Base-by-base conservation (phyloP, 306 rosid species). In the Prinsepia uniflora region DNA sequence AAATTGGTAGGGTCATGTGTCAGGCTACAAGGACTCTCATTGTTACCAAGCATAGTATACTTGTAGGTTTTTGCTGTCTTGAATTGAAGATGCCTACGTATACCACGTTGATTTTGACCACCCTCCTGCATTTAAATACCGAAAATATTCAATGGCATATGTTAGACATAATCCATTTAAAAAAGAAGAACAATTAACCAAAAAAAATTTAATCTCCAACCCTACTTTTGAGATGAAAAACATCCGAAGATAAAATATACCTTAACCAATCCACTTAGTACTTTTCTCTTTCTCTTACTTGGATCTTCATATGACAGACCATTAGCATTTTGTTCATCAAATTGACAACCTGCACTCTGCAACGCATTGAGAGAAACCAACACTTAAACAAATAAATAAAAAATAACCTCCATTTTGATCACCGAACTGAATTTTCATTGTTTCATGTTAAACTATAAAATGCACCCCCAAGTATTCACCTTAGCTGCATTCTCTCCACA, bases 61-160 rank as follows among this genome's bases (percentile, higher is more conserved):
- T 65, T 58, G 40, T 50, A 10, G 18, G 44, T 56, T 69, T 60
- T 17, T 20, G 70, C 64, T 42, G 57, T 61, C 57, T 71, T 76
- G 5, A 80, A 80, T 65, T 70, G 83, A 30, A 80, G 80, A 64
- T 70, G 73, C 73, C 76, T 75, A 17, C 77, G 73, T 14, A 52
- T 56, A 50, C 73, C 61, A 19, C 67, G 72, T 58, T 63, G 72
- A 44, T 48, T 50, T 44, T 74, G 54, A 59, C 20, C 67, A 56
- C 22, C 17, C 44, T 24, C 70, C 82, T 67, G 54, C 46, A 63
- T 58, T 54, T 41, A 12, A 53, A 42, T n/a, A 69, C 14, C 42
- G 2, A 76, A 14, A 68, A 59, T 42, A 61, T 17, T 68, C 48
- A 61, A 30, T 20, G 19, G 64, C 73, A 20, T 42, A 12, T 68